A percentile compares a stretch with the other conserved stretches of the same genome.
These are phyloP conservation scores for Dendrobium chrysotoxum DNA, from an alignment of 106 monocot genomes.

Conservation along the genomic window DNA sequence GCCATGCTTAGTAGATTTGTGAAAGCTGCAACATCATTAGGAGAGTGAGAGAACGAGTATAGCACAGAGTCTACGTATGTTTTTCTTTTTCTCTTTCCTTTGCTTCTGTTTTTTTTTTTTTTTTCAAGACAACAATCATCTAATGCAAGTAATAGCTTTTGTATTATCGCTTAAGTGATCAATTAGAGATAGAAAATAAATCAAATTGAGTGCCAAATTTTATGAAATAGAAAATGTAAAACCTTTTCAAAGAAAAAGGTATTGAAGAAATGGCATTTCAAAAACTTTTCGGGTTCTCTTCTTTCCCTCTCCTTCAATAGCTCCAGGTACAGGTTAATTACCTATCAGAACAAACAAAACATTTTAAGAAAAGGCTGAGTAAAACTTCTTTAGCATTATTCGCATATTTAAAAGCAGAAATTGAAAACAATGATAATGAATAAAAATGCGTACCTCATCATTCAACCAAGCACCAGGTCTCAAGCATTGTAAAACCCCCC, in stretches of 20 bases:
- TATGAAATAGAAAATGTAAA: neutral
- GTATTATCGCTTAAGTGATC: neutral
- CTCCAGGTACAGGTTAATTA: conserved; percentile 92
- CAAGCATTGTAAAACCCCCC: conserved; percentile 76
- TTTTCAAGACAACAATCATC: neutral
- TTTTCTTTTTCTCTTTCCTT: no score
- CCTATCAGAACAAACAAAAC: conserved; percentile 35
- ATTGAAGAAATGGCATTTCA: conserved; percentile 93
- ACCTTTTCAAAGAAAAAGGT: conserved; percentile 97
- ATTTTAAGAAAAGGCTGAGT: neutral
- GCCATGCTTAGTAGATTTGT: no score
- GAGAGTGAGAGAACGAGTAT: no score
- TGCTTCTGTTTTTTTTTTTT: no score
- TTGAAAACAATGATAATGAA: neutral
- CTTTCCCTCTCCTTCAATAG: conserved; percentile 90
- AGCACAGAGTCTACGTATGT: no score
- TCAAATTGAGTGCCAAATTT: neutral
- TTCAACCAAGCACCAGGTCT: conserved; percentile 73
- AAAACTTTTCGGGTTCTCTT: conserved; percentile 63
- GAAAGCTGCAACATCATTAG: no score
- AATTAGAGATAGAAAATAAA: neutral
- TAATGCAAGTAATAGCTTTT: neutral
- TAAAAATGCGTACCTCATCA: conserved; percentile 65
- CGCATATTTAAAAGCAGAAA: neutral
- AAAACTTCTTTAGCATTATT: neutral